A percentile compares a stretch with the other conserved stretches of the same genome.
Evolutionary conservation across 148 eudicot genomes (phyloP).

Genomic region (Dysphania ambrosioides): DNA sequence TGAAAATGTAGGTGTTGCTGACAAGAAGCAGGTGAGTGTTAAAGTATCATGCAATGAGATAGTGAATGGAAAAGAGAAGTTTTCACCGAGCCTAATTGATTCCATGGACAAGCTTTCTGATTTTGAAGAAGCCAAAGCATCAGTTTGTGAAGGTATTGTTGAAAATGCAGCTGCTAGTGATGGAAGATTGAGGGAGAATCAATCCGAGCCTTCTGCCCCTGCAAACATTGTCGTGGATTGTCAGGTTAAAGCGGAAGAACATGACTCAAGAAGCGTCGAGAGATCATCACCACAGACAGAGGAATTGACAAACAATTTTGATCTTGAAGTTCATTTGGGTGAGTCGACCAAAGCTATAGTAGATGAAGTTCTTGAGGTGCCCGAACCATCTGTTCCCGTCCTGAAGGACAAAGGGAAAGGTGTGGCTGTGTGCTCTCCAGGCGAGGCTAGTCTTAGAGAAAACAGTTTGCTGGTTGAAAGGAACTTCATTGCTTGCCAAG

Average conservation of each 20-base stretch:
- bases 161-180: conserved; percentile 25
- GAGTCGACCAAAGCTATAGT: conserved; percentile 30
- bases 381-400: conserved; percentile 30
- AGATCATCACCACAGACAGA: conserved; percentile 27
- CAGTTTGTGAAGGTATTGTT: conserved; percentile 23
- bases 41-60: conserved; percentile 25
- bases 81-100: conserved; percentile 28
- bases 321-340: conserved; percentile 40
- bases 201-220: conserved; percentile 27
- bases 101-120: conserved; percentile 23
- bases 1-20: conserved; percentile 24
- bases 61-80: conserved; percentile 24
- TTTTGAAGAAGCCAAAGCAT: conserved; percentile 30
- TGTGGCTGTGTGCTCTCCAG: conserved; percentile 46
- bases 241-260: conserved; percentile 35
- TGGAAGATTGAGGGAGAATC: conserved; percentile 22
- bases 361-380: conserved; percentile 34
- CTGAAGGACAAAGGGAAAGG: conserved; percentile 82
- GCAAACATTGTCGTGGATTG: conserved; percentile 18
- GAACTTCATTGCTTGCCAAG: conserved; percentile 41
- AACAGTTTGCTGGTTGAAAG: conserved; percentile 36
- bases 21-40: conserved; percentile 29
- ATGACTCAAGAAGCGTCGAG: conserved; percentile 18
- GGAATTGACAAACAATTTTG: conserved; percentile 24
- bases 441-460: conserved; percentile 35